phyloP scores from a whole-genome alignment of 345 rosid genomes.

The Passiflora organensis region DNA sequence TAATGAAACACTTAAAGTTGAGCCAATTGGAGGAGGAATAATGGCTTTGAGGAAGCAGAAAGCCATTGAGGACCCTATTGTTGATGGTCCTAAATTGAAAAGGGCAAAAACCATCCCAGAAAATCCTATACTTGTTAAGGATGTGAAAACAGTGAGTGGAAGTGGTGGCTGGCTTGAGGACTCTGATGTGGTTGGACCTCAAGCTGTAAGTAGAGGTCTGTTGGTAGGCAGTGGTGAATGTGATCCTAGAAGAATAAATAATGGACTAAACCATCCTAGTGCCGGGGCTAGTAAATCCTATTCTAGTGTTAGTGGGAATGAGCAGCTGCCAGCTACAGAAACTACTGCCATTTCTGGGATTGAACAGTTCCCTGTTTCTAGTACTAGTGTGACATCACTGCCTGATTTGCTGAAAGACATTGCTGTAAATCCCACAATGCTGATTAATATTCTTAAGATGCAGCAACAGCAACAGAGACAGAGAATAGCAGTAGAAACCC shows the following conservation, averaged over 20 bases:
- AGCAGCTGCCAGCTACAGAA: conserved; percentile 26
- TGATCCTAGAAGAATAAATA: conserved; percentile 39
- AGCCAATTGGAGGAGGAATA: conserved; percentile 30
- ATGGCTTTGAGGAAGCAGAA: conserved; percentile 59
- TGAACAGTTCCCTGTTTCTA: conserved; percentile 8
- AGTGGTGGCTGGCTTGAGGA: conserved; percentile 74
- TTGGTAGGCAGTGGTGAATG: conserved; percentile 22
- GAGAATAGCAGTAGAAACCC: conserved; percentile 43
- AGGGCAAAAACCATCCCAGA: conserved; percentile 46
- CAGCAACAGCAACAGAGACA: conserved; percentile 65
- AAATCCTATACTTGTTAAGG: conserved; percentile 31
- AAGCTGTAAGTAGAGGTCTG: conserved; percentile 25
- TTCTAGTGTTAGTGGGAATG: conserved; percentile 31
- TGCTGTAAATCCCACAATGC: conserved; percentile 68
- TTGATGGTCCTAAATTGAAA: conserved; percentile 55
- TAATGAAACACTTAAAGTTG: conserved; percentile 35
- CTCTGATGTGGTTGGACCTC: conserved; percentile 35
- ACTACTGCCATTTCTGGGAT: conserved; percentile 17
- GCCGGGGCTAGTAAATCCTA: conserved; percentile 26
- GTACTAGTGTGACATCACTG: conserved; percentile 22
- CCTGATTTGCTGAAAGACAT: conserved; percentile 62
- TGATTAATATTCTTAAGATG: conserved; percentile 63
- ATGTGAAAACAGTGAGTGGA: conserved; percentile 33
- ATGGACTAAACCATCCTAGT: conserved; percentile 32
- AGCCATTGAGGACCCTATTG: conserved; percentile 38